Percentiles rank a stretch among this genome's conserved stretches.
Evolutionary conservation across 78 protist genomes (phyloP).

Genomic region (Ministeria vibrans): DNA sequence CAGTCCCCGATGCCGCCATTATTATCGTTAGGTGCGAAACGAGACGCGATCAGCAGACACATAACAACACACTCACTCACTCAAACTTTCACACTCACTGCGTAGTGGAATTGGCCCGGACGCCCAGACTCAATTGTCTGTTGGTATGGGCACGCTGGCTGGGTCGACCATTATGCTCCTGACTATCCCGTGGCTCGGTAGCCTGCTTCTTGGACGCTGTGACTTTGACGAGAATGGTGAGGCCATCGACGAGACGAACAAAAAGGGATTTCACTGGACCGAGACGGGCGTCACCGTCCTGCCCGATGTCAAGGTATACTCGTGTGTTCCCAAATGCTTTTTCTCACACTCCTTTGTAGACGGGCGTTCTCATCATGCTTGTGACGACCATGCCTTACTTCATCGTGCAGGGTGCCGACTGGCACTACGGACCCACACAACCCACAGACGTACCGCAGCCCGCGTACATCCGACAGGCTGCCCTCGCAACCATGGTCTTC

Average conservation of each 20-base stretch:
- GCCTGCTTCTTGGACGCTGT: slow-evolving; percentile 25
- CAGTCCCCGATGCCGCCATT: slow-evolving; percentile 81
- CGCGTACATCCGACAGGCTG: neutral
- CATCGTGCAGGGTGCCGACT: neutral
- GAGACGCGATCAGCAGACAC: no score
- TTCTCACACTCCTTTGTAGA: no score
- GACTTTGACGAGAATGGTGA: slow-evolving; percentile 1
- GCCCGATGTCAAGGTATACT: neutral
- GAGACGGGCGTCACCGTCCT: neutral
- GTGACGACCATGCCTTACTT: neutral
- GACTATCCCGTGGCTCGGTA: slow-evolving; percentile 72
- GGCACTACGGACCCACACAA: neutral
- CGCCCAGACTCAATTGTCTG: neutral
- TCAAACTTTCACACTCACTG: no score
- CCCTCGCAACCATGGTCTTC: slow-evolving; percentile 6
- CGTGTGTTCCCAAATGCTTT: no score
- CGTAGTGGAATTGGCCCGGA: neutral
- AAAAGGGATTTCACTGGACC: neutral
- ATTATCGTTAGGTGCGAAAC: no score
- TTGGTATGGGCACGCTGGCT: slow-evolving; percentile 54
- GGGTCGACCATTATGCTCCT: slow-evolving; percentile 82
- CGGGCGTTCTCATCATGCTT: neutral
- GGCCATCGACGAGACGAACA: neutral
- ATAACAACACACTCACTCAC: no score
- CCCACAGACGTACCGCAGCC: neutral